Evolutionary conservation across 148 eudicot genomes (phyloP).

Genomic region (Camellia sinensis): DNA sequence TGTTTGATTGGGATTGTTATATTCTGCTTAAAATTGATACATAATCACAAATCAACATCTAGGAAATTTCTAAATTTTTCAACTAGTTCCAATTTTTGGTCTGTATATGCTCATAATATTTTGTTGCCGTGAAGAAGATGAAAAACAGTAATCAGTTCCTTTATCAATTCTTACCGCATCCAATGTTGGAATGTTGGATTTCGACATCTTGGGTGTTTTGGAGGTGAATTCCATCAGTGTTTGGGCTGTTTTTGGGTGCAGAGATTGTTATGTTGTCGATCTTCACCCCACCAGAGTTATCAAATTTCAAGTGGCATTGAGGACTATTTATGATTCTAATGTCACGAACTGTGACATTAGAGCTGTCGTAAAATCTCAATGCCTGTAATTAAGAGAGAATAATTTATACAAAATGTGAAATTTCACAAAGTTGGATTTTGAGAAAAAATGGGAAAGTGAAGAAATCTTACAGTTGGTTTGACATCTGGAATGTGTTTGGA

Average conservation of each 20-base stretch:
- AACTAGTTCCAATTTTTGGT: background rate
- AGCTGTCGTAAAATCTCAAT: conserved; percentile 65
- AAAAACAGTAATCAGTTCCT: too few species aligned
- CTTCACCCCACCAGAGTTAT: conserved; percentile 50
- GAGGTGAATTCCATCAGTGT: conserved; percentile 87
- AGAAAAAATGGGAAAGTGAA: background rate
- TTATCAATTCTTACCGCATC: conserved; percentile 40
- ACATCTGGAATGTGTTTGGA: conserved; percentile 34
- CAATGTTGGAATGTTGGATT: conserved; percentile 63
- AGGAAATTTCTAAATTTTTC: too few species aligned
- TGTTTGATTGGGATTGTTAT: too few species aligned
- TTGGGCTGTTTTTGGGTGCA: conserved; percentile 74
- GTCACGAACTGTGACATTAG: conserved; percentile 53
- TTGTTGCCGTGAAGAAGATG: too few species aligned
- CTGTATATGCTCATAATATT: too few species aligned
- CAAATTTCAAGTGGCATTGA: conserved; percentile 79
- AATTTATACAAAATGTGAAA: background rate
- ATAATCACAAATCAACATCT: too few species aligned
- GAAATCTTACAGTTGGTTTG: conserved; percentile 67
- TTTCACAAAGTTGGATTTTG: background rate
- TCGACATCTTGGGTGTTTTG: conserved; percentile 72
- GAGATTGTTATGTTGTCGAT: conserved; percentile 60
- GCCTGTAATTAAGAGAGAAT: conserved; percentile 37
- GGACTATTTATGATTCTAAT: conserved; percentile 68
- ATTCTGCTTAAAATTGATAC: too few species aligned